Evolutionary conservation across 2,329 filamentous ascomycete genomes (phyloP).

Genomic region (Orbilia blumenaviensis): DNA sequence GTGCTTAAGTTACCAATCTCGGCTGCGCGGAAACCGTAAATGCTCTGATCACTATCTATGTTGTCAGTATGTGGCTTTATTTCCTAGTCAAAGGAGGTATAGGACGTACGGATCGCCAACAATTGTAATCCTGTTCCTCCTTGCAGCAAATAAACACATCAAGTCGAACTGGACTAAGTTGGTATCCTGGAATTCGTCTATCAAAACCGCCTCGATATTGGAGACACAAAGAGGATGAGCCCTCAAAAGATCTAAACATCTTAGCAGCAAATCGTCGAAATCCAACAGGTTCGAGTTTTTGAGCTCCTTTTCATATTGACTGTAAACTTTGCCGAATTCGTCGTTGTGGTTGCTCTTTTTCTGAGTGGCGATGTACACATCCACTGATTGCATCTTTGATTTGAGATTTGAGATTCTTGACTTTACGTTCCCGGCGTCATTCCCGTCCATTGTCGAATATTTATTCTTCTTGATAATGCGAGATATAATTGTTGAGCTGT

Average conservation of each 20-base stretch:
- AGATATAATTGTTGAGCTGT: slow-evolving; percentile 74
- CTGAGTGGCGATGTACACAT: slow-evolving; percentile 57
- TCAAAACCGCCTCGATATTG: slow-evolving; percentile 88
- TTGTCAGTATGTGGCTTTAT: not conserved
- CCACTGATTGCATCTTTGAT: slow-evolving; percentile 64
- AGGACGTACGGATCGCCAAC: slow-evolving; percentile 78
- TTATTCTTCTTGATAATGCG: slow-evolving; percentile 81
- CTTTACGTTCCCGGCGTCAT: slow-evolving; percentile 76
- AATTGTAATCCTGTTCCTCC: slow-evolving; percentile 80
- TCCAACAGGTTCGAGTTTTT: slow-evolving; percentile 82
- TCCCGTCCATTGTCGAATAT: slow-evolving; percentile 60
- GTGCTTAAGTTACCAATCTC: slow-evolving; percentile 87
- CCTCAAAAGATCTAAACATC: slow-evolving; percentile 80
- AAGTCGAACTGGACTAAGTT: slow-evolving; percentile 94
- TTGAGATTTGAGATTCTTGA: slow-evolving; percentile 76
- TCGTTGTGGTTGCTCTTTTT: slow-evolving; percentile 58
- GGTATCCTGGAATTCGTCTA: slow-evolving; percentile 98
- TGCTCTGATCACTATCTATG: slow-evolving; percentile 77
- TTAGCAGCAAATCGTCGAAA: slow-evolving; percentile 89
- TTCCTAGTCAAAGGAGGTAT: not conserved
- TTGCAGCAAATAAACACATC: slow-evolving; percentile 84
- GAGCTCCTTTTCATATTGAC: slow-evolving; percentile 80
- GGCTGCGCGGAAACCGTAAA: slow-evolving; percentile 93
- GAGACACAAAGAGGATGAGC: slow-evolving; percentile 80
- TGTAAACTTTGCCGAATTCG: slow-evolving; percentile 74